Percentiles rank a stretch among this genome's conserved stretches.
These are phyloP conservation scores for Penicillium sp. DNA, from an alignment of 2,329 filamentous ascomycete species.

Conservation along the genomic window DNA sequence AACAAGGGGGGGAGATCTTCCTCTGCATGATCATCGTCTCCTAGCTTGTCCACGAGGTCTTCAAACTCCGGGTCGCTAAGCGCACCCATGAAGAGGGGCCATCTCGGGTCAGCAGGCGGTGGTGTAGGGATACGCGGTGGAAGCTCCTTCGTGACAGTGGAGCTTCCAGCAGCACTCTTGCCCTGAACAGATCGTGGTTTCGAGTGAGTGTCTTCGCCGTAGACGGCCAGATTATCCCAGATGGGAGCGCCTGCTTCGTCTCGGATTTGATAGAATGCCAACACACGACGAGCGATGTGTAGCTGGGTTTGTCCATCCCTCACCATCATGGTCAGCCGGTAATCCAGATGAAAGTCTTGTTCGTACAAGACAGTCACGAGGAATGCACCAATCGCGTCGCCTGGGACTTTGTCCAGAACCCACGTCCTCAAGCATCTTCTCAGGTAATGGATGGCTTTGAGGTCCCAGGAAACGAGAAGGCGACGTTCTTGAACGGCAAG, in stretches of 20 bases:
- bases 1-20: neutral
- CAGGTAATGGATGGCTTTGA: neutral
- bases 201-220: neutral
- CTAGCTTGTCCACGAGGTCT: neutral
- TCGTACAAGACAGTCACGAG: neutral
- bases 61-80: neutral
- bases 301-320: neutral
- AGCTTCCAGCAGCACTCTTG: neutral
- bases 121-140: neutral
- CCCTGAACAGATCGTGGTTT: too few species aligned
- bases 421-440: neutral
- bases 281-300: neutral
- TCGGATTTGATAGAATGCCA: slow-evolving; percentile 2
- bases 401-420: neutral
- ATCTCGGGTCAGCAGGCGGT: neutral
- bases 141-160: neutral
- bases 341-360: slow-evolving; percentile 2
- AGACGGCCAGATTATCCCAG: neutral
- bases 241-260: neutral
- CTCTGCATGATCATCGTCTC: neutral
- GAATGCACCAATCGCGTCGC: slow-evolving; percentile 4
- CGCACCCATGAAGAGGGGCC: neutral
- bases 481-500: neutral
- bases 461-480: slow-evolving; percentile 3
- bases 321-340: slow-evolving; percentile 1